A percentile compares a stretch with the other conserved stretches of the same genome.
Evolutionary conservation across 495 filamentous ascomycete species (phyloP).

Genomic region (Hypoxylon perforatum): DNA sequence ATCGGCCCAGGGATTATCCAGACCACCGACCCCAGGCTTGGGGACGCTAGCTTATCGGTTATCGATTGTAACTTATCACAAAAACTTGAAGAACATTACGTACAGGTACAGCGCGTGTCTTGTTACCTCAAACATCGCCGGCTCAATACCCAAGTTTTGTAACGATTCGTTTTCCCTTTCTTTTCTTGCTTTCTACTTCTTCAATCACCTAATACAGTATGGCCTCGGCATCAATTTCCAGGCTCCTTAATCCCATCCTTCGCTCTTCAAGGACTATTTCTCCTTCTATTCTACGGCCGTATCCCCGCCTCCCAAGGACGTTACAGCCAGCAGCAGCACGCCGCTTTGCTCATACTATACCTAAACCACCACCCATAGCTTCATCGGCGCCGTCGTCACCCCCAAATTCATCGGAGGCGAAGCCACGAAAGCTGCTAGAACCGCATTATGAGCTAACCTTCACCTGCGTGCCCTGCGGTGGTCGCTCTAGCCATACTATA

Average conservation of each 20-base stretch:
- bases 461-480: constrained; percentile 87
- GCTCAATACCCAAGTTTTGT: no score
- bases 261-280: constrained; percentile 16
- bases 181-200: background rate
- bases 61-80: no score
- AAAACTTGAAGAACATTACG: no score
- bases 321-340: constrained; percentile 25
- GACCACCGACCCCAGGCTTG: constrained; percentile 1
- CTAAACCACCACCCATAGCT: constrained; percentile 43
- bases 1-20: constrained; percentile 26
- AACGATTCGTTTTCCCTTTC: background rate
- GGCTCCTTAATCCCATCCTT: constrained; percentile 3
- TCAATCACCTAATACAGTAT: constrained; percentile 19
- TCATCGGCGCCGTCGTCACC: constrained; percentile 33
- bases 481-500: constrained; percentile 79
- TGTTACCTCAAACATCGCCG: no score
- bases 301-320: constrained; percentile 25
- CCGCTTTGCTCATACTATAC: constrained; percentile 52
- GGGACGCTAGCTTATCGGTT: no score
- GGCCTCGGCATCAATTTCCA: constrained; percentile 23
- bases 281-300: constrained; percentile 29
- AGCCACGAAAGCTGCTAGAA: constrained; percentile 47
- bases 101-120: no score
- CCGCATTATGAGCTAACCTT: constrained; percentile 87
- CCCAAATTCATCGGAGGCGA: constrained; percentile 34